Percentiles rank a stretch among this genome's conserved stretches.
These are phyloP conservation scores for Populus hybrid DNA, from an alignment of 441 rosid species.

Conservation along the genomic window DNA sequence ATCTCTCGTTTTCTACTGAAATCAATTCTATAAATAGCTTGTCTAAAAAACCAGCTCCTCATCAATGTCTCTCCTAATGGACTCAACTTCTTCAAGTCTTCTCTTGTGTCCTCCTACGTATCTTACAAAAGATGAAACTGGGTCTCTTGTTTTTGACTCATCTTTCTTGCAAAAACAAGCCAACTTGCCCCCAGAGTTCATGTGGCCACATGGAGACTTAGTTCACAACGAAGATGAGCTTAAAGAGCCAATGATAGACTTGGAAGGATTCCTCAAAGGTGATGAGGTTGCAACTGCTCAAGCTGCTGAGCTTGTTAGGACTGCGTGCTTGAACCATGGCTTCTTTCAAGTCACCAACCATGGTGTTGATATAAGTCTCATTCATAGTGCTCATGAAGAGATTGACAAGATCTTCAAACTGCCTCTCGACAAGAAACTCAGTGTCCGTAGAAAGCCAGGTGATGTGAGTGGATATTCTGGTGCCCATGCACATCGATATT, in stretches of 20 bases:
- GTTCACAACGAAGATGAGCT: conserved; percentile 39
- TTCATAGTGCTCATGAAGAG: conserved; percentile 39
- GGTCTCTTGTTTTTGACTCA: conserved; percentile 22
- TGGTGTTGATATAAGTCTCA: conserved; percentile 48
- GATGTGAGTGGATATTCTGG: conserved; percentile 50
- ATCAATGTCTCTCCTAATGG: conserved; percentile 30
- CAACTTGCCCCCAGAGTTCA: conserved; percentile 48
- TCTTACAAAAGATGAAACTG: not conserved
- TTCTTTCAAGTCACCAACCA: conserved; percentile 70
- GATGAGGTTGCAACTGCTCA: conserved; percentile 31
- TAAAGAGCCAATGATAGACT: conserved; percentile 60
- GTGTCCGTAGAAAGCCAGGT: conserved; percentile 37
- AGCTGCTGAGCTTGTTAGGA: conserved; percentile 38
- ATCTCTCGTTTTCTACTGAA: not conserved
- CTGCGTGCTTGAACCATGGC: conserved; percentile 61
- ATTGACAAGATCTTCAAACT: conserved; percentile 49
- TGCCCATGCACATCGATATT: conserved; percentile 59
- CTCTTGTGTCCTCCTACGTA: conserved; percentile 20
- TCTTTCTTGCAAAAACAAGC: conserved; percentile 27
- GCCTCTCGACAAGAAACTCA: conserved; percentile 41
- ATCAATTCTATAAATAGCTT: not conserved
- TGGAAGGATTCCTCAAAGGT: conserved; percentile 39
- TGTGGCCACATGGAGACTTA: conserved; percentile 61
- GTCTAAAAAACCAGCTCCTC: not conserved
- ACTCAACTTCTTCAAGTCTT: conserved; percentile 31